Evolutionary conservation across 2,329 filamentous ascomycete species (phyloP).

Genomic region (Didymella keratinophila): DNA sequence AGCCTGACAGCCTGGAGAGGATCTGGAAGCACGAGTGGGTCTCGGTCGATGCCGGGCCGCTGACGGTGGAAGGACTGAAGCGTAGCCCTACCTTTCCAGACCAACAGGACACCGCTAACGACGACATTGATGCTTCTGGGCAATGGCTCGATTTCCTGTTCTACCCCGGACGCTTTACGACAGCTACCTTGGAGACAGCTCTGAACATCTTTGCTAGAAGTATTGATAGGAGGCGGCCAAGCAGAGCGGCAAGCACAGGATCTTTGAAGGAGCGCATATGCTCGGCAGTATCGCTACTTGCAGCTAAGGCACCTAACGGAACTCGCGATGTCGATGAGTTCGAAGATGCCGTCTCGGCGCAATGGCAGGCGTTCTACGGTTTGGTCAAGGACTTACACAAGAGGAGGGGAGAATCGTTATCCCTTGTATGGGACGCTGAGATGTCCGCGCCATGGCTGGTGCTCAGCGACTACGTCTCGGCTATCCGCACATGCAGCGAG

Average conservation of each 20-base stretch:
- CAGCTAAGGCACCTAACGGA: constrained; percentile 68
- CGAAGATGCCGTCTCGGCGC: constrained; percentile 74
- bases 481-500: constrained; percentile 79
- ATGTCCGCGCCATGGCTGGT: constrained; percentile 82
- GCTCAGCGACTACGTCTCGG: constrained; percentile 80
- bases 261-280: constrained; percentile 80
- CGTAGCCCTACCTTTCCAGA: constrained; percentile 50
- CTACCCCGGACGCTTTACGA: constrained; percentile 81
- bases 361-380: constrained; percentile 91
- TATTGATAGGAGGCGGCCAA: constrained; percentile 45
- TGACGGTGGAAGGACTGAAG: constrained; percentile 53
- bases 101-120: constrained; percentile 41
- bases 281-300: constrained; percentile 73
- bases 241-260: constrained; percentile 49
- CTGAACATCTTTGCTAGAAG: constrained; percentile 80
- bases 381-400: constrained; percentile 86
- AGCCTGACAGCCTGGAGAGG: constrained; percentile 68
- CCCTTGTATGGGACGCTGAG: constrained; percentile 75
- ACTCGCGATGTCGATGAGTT: constrained; percentile 80
- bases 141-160: constrained; percentile 88
- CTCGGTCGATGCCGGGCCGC: constrained; percentile 53
- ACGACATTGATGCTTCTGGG: constrained; percentile 66
- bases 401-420: constrained; percentile 81
- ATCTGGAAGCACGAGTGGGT: constrained; percentile 69
- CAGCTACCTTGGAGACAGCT: constrained; percentile 81